Conservation (phyloP, 2,329 filamentous ascomycete species). For the Huntiella bhutanensis region DNA sequence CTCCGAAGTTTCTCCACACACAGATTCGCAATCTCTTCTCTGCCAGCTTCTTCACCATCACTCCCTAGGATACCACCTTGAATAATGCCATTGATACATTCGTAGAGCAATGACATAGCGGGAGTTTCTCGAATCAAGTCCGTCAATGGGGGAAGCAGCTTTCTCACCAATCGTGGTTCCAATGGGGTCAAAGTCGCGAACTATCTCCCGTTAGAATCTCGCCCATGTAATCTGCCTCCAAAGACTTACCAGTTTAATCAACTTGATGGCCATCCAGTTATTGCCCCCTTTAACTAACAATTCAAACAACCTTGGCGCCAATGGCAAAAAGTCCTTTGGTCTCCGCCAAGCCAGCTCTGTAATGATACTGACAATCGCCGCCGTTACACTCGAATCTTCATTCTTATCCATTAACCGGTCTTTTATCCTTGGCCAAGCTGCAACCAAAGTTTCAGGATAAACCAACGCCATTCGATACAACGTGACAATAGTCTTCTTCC, state of each 20-base stretch:
- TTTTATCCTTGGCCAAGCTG: slow-evolving; percentile 95
- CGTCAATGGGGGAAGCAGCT: slow-evolving; percentile 75
- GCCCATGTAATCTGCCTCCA: not conserved
- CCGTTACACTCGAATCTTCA: slow-evolving; percentile 83
- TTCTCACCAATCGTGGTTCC: slow-evolving; percentile 78
- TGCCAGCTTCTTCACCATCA: slow-evolving; percentile 58
- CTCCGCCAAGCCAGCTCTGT: slow-evolving; percentile 90
- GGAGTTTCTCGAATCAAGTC: slow-evolving; percentile 86
- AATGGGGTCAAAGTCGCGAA: slow-evolving; percentile 88
- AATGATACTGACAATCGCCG: slow-evolving; percentile 89
- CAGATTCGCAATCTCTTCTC: slow-evolving; percentile 77
- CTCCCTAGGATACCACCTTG: slow-evolving; percentile 84
- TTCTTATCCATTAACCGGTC: slow-evolving; percentile 76
- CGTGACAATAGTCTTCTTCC: slow-evolving; percentile 92
- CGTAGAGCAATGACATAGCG: slow-evolving; percentile 95
- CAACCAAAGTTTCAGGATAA: slow-evolving; percentile 83
- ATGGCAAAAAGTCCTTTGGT: slow-evolving; percentile 79
- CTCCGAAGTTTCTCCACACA: slow-evolving; percentile 85
- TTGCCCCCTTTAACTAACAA: slow-evolving; percentile 80
- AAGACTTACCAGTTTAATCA: slow-evolving; percentile 74
- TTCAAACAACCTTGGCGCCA: slow-evolving; percentile 83
- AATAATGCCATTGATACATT: slow-evolving; percentile 97
- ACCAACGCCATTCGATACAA: slow-evolving; percentile 84
- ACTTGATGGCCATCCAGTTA: slow-evolving; percentile 99
- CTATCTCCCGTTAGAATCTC: slow-evolving; percentile 24